A percentile compares a stretch with the other conserved stretches of the same genome.
These are phyloP conservation scores for Aspergillus neoniger DNA, from an alignment of 2,329 filamentous ascomycete species.

Conservation along the genomic window DNA sequence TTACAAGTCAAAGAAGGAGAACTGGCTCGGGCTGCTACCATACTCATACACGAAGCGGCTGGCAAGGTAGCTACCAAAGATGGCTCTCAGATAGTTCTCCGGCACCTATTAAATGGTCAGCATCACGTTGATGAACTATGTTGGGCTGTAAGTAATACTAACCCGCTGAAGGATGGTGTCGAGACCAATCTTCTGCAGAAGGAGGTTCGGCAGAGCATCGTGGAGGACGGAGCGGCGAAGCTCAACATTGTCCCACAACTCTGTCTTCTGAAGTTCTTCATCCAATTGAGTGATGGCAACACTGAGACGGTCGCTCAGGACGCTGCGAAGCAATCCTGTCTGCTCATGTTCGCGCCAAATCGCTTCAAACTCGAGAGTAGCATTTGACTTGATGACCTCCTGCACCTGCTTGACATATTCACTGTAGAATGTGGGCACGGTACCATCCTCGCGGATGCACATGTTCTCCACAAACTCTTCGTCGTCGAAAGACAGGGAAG, in stretches of 20 bases:
- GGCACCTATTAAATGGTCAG: constrained; percentile 62
- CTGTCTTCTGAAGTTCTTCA: constrained; percentile 90
- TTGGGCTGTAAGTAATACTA: constrained; percentile 35
- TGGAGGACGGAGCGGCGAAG: constrained; percentile 76
- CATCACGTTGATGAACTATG: background rate
- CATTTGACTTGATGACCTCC: constrained; percentile 86
- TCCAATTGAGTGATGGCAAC: constrained; percentile 94
- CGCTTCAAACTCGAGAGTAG: constrained; percentile 91
- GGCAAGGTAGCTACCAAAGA: constrained; percentile 94
- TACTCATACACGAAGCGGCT: constrained; percentile 96
- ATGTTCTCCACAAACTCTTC: constrained; percentile 86
- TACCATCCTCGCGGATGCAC: constrained; percentile 78
- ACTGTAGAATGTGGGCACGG: constrained; percentile 86
- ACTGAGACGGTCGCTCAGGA: constrained; percentile 89
- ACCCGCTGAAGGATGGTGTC: constrained; percentile 82
- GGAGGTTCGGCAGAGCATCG: constrained; percentile 81
- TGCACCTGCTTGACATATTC: constrained; percentile 92
- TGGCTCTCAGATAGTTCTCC: constrained; percentile 86
- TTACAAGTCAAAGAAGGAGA: constrained; percentile 98
- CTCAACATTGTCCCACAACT: constrained; percentile 81
- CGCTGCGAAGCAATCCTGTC: constrained; percentile 75
- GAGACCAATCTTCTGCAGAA: constrained; percentile 87
- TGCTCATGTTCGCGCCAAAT: constrained; percentile 93
- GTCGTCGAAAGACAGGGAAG: constrained; percentile 92
- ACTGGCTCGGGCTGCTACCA: constrained; percentile 88